phyloP scores from a whole-genome alignment of 2,329 filamentous ascomycete genomes.

The Stenocarpella maydis region DNA sequence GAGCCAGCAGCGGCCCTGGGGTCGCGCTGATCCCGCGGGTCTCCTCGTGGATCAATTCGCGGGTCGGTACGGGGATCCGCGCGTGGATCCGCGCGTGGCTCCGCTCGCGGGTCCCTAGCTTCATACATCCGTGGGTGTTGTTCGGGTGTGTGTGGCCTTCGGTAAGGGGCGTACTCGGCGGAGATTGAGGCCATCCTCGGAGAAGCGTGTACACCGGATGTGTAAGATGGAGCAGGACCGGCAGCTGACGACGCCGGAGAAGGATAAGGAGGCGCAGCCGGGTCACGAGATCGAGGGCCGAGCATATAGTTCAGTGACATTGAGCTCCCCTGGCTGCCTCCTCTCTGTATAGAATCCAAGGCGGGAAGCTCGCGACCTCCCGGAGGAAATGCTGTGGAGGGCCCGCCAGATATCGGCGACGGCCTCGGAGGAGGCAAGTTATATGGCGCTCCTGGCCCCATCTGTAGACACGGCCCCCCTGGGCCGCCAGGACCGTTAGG shows the following conservation, averaged over 20 bases:
- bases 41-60: constrained; percentile 35
- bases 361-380: constrained; percentile 62
- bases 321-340: constrained; percentile 58
- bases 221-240: constrained; percentile 54
- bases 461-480: constrained; percentile 33
- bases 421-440: constrained; percentile 56
- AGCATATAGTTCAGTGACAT: constrained; percentile 71
- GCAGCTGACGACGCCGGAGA: constrained; percentile 49
- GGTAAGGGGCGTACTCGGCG: constrained; percentile 68
- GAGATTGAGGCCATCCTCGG: constrained; percentile 63
- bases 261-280: constrained; percentile 49
- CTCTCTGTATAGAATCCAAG: constrained; percentile 57
- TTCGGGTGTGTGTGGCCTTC: constrained; percentile 78
- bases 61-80: constrained; percentile 6
- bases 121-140: constrained; percentile 64
- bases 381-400: constrained; percentile 52
- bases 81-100: constrained; percentile 29
- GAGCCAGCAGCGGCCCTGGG: constrained; percentile 53
- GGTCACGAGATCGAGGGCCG: constrained; percentile 52
- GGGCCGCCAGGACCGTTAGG: constrained; percentile 38
- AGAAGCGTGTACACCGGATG: constrained; percentile 60
- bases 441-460: constrained; percentile 46
- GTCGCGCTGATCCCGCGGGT: constrained; percentile 48
- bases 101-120: constrained; percentile 44
- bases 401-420: constrained; percentile 52